Percentiles rank a stretch among this genome's conserved stretches.
Conservation (phyloP, 75 land plant genomes). For the Selaginella moellendorffii region DNA sequence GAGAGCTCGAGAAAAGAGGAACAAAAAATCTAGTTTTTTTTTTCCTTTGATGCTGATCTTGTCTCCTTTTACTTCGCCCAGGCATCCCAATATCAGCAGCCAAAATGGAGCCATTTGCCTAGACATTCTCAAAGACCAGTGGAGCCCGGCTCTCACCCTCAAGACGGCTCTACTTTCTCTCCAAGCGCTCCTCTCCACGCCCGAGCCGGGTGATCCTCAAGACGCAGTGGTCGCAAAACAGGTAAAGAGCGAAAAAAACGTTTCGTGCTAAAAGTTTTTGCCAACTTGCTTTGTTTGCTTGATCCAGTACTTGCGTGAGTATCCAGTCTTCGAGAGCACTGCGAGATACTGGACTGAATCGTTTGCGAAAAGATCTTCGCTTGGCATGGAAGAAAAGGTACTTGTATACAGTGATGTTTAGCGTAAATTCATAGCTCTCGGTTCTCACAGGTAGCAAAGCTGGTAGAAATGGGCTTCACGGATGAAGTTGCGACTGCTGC, state of each 20-base stretch:
- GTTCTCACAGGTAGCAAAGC: slow-evolving; percentile 66
- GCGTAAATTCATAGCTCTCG: no score
- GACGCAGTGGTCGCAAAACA: slow-evolving; percentile 99
- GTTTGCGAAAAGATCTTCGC: slow-evolving; percentile 66
- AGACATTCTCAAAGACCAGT: slow-evolving; percentile 93
- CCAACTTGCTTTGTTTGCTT: no score
- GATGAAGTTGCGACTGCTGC: slow-evolving; percentile 44
- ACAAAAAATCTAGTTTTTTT: neutral
- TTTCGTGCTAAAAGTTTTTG: no score
- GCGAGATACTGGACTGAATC: slow-evolving; percentile 97
- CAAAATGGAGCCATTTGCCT: slow-evolving; percentile 99
- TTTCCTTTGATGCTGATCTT: neutral
- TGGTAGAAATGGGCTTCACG: slow-evolving; percentile 84
- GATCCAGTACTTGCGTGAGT: slow-evolving; percentile 65
- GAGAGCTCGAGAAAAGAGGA: no score
- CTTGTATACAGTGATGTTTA: no score
- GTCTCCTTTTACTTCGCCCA: slow-evolving; percentile 11
- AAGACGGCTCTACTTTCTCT: slow-evolving; percentile 91
- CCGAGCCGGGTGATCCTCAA: slow-evolving; percentile 93
- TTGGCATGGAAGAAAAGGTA: slow-evolving; percentile 88
- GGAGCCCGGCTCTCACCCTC: slow-evolving; percentile 95
- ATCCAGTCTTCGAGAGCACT: slow-evolving; percentile 59
- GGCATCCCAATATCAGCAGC: slow-evolving; percentile 99
- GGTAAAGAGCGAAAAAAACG: no score
- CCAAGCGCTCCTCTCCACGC: slow-evolving; percentile 90